A percentile compares a stretch with the other conserved stretches of the same genome.
These are phyloP conservation scores for Emmonsia crescens DNA, from an alignment of 2,329 filamentous ascomycete species.

Conservation along the genomic window DNA sequence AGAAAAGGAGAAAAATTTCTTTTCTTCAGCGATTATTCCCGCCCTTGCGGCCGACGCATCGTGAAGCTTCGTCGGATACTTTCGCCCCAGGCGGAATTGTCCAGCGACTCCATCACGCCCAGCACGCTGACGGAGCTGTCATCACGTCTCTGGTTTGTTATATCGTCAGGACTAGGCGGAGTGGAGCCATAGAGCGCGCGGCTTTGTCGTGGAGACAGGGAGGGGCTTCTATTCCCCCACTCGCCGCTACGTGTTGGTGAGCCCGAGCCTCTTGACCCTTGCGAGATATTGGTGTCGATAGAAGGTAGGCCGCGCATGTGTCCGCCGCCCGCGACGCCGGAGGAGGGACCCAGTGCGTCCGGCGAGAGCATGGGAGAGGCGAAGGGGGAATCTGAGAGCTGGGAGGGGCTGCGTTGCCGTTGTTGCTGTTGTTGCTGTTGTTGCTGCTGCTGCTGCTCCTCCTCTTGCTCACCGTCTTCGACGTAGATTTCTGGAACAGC, in stretches of 20 bases:
- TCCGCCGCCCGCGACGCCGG: slow-evolving; percentile 24
- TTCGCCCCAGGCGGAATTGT: slow-evolving; percentile 86
- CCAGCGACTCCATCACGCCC: slow-evolving; percentile 73
- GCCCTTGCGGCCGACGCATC: slow-evolving; percentile 37
- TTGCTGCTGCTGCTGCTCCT: neutral
- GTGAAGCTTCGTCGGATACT: slow-evolving; percentile 85
- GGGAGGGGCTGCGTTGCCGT: neutral
- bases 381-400: slow-evolving; percentile 11
- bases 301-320: slow-evolving; percentile 48
- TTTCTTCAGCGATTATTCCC: neutral
- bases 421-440: neutral
- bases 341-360: slow-evolving; percentile 13
- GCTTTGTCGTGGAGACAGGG: slow-evolving; percentile 22
- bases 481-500: slow-evolving; percentile 84
- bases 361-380: slow-evolving; percentile 27
- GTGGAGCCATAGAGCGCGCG: neutral
- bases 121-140: slow-evolving; percentile 62
- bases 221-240: slow-evolving; percentile 44
- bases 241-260: slow-evolving; percentile 37
- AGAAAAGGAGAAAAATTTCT: neutral
- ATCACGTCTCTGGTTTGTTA: slow-evolving; percentile 43
- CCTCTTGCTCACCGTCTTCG: slow-evolving; percentile 56
- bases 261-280: slow-evolving; percentile 27
- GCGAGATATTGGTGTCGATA: slow-evolving; percentile 28
- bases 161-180: slow-evolving; percentile 10